Percentiles rank a stretch among this genome's conserved stretches.
Evolutionary conservation across 176 grass and related monocot species (phyloP).

Genomic region (Pontederia crassipes): DNA sequence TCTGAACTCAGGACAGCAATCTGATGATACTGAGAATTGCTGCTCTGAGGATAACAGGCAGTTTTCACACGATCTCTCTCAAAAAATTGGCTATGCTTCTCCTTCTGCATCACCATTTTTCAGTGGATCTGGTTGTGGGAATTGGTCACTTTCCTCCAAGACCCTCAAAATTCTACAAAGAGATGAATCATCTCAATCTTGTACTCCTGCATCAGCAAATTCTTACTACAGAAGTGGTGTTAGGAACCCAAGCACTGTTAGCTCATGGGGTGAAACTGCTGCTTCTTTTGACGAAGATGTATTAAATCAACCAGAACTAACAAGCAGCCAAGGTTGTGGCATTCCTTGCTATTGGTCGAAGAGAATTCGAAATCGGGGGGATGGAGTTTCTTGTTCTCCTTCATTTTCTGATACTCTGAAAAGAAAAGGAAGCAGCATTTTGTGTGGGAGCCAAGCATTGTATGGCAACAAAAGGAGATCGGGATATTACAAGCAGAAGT

Average conservation of each 20-base stretch:
- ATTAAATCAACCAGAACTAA: constrained; percentile 38
- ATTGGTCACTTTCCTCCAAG: constrained; percentile 50
- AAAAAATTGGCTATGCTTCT: constrained; percentile 48
- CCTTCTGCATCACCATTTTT: constrained; percentile 48
- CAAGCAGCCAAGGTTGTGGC: constrained; percentile 38
- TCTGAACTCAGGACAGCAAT: constrained; percentile 43
- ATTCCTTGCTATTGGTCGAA: constrained; percentile 48
- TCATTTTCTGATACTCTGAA: constrained; percentile 63
- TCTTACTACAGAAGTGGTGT: constrained; percentile 54
- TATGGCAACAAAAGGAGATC: constrained; percentile 47
- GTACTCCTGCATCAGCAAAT: constrained; percentile 66
- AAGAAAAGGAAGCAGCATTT: constrained; percentile 61
- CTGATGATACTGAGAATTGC: constrained; percentile 50
- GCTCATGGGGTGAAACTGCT: constrained; percentile 50
- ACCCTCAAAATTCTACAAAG: constrained; percentile 38
- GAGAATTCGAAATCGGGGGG: constrained; percentile 22
- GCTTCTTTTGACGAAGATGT: constrained; percentile 65
- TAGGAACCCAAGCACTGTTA: constrained; percentile 24
- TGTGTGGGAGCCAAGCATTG: constrained; percentile 55
- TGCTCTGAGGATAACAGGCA: constrained; percentile 27
- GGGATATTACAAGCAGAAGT: constrained; percentile 34
- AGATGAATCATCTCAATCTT: constrained; percentile 67
- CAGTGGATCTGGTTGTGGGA: constrained; percentile 49
- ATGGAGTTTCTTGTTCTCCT: constrained; percentile 40
- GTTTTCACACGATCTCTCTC: constrained; percentile 31